phyloP scores from a whole-genome alignment of 139 green algal species.

The Auxenochlorella pyrenoidosa region DNA sequence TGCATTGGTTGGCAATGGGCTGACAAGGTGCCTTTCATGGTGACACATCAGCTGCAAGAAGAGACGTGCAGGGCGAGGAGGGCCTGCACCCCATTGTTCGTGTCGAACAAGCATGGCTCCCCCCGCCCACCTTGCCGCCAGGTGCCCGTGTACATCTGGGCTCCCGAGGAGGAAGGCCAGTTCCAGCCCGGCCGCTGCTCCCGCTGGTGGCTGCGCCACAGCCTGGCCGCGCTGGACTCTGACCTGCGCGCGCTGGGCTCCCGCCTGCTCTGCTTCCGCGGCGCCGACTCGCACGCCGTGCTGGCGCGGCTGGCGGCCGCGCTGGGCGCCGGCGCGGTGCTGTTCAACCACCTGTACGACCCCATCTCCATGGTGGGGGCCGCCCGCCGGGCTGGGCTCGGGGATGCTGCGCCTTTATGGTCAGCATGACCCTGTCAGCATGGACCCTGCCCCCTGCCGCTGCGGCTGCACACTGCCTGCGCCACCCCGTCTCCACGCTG shows the following conservation, averaged over 20 bases:
- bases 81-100: too few relatives aligned
- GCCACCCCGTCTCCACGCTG: too few relatives aligned
- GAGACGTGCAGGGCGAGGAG: neutral
- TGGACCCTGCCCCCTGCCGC: too few relatives aligned
- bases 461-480: too few relatives aligned
- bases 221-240: constrained; percentile 58
- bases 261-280: constrained; percentile 69
- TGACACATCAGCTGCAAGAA: too few relatives aligned
- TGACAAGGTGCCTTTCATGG: too few relatives aligned
- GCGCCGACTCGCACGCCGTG: constrained; percentile 56
- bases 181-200: constrained; percentile 89
- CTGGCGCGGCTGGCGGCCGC: constrained; percentile 70
- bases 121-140: constrained; percentile 16
- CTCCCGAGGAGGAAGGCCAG: constrained; percentile 93
- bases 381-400: neutral
- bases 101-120: too few relatives aligned
- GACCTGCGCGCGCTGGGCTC: constrained; percentile 79
- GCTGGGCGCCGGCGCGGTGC: constrained; percentile 72
- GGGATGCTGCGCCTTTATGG: too few relatives aligned
- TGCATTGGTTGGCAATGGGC: too few relatives aligned
- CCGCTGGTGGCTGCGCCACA: constrained; percentile 78
- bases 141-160: constrained; percentile 91
- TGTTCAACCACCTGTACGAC: constrained; percentile 97
- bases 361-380: constrained; percentile 85
- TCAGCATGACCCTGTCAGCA: too few relatives aligned